A percentile compares a stretch with the other conserved stretches of the same genome.
Conservation (phyloP, 108 stramenopile species). For the Cyclotella kingstonii region DNA sequence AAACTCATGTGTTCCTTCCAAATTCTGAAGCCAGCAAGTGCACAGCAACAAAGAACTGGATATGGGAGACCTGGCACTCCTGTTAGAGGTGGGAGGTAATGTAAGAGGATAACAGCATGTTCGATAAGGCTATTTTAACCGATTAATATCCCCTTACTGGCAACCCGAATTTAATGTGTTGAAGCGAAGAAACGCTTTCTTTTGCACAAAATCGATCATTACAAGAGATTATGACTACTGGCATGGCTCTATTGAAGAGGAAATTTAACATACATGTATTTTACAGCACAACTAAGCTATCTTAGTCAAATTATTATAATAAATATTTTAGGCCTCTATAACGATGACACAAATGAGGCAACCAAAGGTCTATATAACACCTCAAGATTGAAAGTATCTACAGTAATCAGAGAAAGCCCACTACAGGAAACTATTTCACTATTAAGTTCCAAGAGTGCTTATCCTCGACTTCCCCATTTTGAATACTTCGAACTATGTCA, state of each 20-base stretch:
- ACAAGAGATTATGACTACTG: neutral
- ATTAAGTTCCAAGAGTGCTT: conserved; percentile 88
- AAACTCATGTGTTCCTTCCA: conserved; percentile 97
- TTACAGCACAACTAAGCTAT: conserved; percentile 13
- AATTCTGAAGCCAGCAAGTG: conserved; percentile 90
- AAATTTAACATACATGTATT: conserved; percentile 15
- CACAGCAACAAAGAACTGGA: conserved; percentile 74
- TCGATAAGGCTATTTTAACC: conserved; percentile 14
- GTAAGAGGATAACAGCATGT: neutral
- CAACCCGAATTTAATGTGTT: neutral
- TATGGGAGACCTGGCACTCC: conserved; percentile 72
- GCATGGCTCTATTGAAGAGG: neutral
- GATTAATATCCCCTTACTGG: conserved; percentile 14
- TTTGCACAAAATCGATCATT: neutral
- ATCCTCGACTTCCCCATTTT: conserved; percentile 92
- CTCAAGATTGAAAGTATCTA: too few species aligned
- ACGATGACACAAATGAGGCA: too few species aligned
- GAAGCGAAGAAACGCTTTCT: neutral
- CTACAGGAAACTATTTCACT: conserved; percentile 48
- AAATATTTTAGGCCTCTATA: too few species aligned
- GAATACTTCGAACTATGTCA: conserved; percentile 84
- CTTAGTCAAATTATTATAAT: neutral
- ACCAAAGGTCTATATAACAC: too few species aligned
- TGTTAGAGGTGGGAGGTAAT: conserved; percentile 64
- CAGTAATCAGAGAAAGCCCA: too few species aligned